A percentile compares a stretch with the other conserved stretches of the same genome.
Conservation (phyloP, 2,329 filamentous ascomycete genomes). For the Apiospora hydei region DNA sequence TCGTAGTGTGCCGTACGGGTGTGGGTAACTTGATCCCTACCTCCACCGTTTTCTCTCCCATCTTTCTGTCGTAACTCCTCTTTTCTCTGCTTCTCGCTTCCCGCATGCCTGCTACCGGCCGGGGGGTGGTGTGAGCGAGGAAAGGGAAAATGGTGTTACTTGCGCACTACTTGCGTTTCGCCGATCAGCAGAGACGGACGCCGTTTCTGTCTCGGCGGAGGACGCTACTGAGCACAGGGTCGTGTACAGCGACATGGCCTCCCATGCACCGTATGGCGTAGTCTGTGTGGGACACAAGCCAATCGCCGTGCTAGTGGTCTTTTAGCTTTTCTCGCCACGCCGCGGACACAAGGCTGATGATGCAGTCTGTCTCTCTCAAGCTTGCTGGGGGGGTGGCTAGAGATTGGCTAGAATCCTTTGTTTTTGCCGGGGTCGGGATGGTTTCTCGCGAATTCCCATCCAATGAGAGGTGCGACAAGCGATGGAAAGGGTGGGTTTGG, state of each 20-base stretch:
- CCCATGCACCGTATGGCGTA: slow-evolving; percentile 39
- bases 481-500: background rate
- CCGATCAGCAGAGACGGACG: slow-evolving; percentile 37
- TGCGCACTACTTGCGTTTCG: slow-evolving; percentile 24
- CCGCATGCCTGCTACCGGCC: background rate
- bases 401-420: slow-evolving; percentile 31
- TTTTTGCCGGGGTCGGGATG: slow-evolving; percentile 26
- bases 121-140: slow-evolving; percentile 28
- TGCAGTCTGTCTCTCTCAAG: slow-evolving; percentile 34
- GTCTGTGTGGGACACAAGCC: slow-evolving; percentile 33
- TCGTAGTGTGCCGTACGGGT: slow-evolving; percentile 2
- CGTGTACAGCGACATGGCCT: slow-evolving; percentile 13
- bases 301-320: slow-evolving; percentile 35
- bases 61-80: slow-evolving; percentile 6
- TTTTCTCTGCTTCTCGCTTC: slow-evolving; percentile 4
- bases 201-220: slow-evolving; percentile 35
- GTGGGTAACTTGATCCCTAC: slow-evolving; percentile 21
- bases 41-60: slow-evolving; percentile 18
- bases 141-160: slow-evolving; percentile 26
- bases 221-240: slow-evolving; percentile 32
- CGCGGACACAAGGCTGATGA: slow-evolving; percentile 38
- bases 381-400: background rate
- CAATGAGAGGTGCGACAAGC: background rate
- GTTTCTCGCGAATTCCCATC: slow-evolving; percentile 11
- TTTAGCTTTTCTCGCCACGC: slow-evolving; percentile 36